phyloP scores from a whole-genome alignment of 768 basidiomycete genomes.

The Hericium rajendrae region DNA sequence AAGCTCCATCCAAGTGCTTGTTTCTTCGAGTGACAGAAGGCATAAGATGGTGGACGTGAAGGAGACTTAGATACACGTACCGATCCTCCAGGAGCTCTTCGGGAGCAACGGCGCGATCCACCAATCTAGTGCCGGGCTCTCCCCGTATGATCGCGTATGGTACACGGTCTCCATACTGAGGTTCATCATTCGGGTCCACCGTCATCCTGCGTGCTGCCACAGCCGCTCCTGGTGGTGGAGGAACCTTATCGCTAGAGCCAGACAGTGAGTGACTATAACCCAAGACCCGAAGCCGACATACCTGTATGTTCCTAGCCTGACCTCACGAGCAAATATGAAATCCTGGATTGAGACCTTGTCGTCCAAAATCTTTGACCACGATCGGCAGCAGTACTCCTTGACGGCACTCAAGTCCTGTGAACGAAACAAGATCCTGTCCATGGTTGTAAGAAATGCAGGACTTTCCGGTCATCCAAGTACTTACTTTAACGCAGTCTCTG shows the following conservation, averaged over 20 bases:
- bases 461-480: background rate
- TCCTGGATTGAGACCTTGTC: constrained; percentile 81
- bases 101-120: constrained; percentile 69
- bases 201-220: constrained; percentile 72
- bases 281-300: constrained; percentile 17
- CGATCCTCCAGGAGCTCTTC: constrained; percentile 55
- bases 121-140: constrained; percentile 50
- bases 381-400: constrained; percentile 77
- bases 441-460: constrained; percentile 1
- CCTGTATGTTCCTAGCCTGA: constrained; percentile 91
- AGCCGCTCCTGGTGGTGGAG: constrained; percentile 86
- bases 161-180: constrained; percentile 88
- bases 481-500: constrained; percentile 82
- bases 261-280: background rate
- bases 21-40: constrained; percentile 30
- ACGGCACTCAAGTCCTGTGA: constrained; percentile 82
- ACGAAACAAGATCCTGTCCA: constrained; percentile 73
- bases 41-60: background rate
- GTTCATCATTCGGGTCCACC: constrained; percentile 70
- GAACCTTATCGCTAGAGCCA: constrained; percentile 57
- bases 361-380: constrained; percentile 79
- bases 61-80: constrained; percentile 27
- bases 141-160: constrained; percentile 81
- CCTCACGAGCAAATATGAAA: constrained; percentile 92
- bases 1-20: constrained; percentile 70